Evolutionary conservation across 495 filamentous ascomycete genomes (phyloP), one percentile per base, ranked within the genome.

Genomic region (Penicillium bovifimosum): DNA sequence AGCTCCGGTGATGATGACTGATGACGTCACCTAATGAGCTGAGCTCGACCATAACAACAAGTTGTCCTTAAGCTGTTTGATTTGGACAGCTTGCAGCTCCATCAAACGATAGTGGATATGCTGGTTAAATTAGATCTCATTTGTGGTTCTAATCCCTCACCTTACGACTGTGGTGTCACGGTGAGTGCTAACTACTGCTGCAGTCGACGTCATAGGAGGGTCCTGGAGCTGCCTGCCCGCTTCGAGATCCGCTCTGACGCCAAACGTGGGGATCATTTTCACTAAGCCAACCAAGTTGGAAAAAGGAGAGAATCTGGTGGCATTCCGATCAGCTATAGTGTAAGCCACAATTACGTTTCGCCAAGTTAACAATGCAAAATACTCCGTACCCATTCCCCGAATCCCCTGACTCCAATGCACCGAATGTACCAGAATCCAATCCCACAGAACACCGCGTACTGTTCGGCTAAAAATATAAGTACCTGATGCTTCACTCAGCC

Each of bases 401-500:
- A n/a, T n/a, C 27, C 45, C 24, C 42, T 41, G 26, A 41, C 54
- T 32, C 40, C 38, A 47, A 27, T 39, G 32, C 36, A 49, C 32
- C 40, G 41, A 57, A 45, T 45, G 29, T 20, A 18, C 45, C 40
- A 41, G 39, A 41, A 49, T 20, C 13, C 13, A 33, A 13, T 34
- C 28, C 14, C 34, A 42, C 18, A 51, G 9, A 18, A 84, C n/a
- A n/a, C n/a, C n/a, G n/a, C n/a, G n/a, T n/a, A n/a, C n/a, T n/a
- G n/a, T n/a, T n/a, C n/a, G n/a, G n/a, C n/a, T n/a, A n/a, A n/a
- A n/a, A n/a, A n/a, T n/a, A n/a, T n/a, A n/a, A n/a, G n/a, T n/a
- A n/a, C n/a, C n/a, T n/a, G n/a, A n/a, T n/a, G 71, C 54, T 87
- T 84, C 66, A 80, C 85, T 43, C 84, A 86, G 85, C 13, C 76